Percentiles rank a stretch among this genome's conserved stretches.
Conservation (phyloP, 2,329 filamentous ascomycete genomes). For the Penicillium sp. region DNA sequence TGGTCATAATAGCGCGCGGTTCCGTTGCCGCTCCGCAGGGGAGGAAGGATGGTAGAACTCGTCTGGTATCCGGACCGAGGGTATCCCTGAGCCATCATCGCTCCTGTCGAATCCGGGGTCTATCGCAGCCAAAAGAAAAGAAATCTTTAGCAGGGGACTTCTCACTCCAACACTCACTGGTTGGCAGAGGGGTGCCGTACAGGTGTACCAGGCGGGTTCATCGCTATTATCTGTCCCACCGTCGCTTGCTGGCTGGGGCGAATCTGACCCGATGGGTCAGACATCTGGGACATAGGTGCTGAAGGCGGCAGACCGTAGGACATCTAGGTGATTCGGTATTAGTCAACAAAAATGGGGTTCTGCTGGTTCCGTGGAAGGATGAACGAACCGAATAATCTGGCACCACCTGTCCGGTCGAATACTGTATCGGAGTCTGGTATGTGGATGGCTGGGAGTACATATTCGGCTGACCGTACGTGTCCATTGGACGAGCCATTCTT, state of each 20-base stretch:
- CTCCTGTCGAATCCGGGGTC: conserved; percentile 35
- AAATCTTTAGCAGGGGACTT: conserved; percentile 28
- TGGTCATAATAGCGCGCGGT: conserved; percentile 31
- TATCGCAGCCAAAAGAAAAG: conserved; percentile 22
- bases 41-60: conserved; percentile 33
- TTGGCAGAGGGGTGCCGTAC: conserved; percentile 31
- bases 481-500: conserved; percentile 35
- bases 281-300: conserved; percentile 32
- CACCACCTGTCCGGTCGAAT: conserved; percentile 34
- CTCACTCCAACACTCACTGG: conserved; percentile 19
- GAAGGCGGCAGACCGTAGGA: conserved; percentile 33
- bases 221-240: conserved; percentile 35
- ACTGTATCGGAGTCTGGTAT: conserved; percentile 36
- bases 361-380: neutral
- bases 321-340: conserved; percentile 23
- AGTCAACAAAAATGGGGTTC: conserved; percentile 14
- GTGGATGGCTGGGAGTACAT: conserved; percentile 31
- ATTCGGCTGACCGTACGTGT: conserved; percentile 34
- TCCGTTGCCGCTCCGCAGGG: conserved; percentile 32
- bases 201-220: conserved; percentile 37
- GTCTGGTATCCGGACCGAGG: conserved; percentile 31
- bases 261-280: conserved; percentile 31
- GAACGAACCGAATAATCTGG: conserved; percentile 36
- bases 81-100: conserved; percentile 36
- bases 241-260: conserved; percentile 35